A percentile compares a stretch with the other conserved stretches of the same genome.
Evolutionary conservation across 2,329 filamentous ascomycete genomes (phyloP).

Genomic region (Escovopsis weberi): DNA sequence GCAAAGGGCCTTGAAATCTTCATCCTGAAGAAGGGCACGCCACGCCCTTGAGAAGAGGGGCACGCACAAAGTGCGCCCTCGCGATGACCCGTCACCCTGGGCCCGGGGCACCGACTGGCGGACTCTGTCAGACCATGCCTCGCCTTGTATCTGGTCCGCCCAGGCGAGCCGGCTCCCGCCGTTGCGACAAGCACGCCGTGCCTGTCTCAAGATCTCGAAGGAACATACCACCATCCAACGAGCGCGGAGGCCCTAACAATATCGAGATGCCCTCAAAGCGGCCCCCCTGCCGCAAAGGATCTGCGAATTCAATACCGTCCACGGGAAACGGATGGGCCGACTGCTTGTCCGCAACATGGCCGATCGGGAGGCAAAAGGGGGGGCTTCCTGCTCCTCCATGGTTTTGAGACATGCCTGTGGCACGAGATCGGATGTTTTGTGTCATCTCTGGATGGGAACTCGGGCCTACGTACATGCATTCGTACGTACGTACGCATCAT

Average conservation of each 20-base stretch:
- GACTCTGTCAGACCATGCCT: slow-evolving; percentile 6
- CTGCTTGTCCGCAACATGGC: neutral
- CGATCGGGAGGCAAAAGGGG: neutral
- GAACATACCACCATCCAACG: too few species aligned
- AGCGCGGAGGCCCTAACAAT: too few species aligned
- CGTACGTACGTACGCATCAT: too few species aligned
- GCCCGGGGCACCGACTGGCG: neutral
- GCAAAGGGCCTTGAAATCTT: neutral
- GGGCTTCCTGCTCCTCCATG: neutral
- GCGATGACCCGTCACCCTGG: slow-evolving; percentile 1
- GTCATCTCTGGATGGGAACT: neutral
- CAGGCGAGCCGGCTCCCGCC: slow-evolving; percentile 2
- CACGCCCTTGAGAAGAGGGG: neutral
- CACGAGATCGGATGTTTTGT: neutral
- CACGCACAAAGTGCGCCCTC: neutral
- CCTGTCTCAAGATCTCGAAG: too few species aligned
- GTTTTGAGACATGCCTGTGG: slow-evolving; percentile 1
- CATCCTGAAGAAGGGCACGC: too few species aligned
- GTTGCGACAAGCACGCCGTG: neutral
- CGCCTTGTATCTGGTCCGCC: slow-evolving; percentile 4
- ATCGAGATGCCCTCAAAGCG: too few species aligned
- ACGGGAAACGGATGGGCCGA: too few species aligned
- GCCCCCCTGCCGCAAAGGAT: too few species aligned
- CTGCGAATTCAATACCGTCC: too few species aligned
- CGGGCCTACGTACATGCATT: too few species aligned